phyloP scores from a whole-genome alignment of 352 stramenopile species.

The Phytopythium litorale region DNA sequence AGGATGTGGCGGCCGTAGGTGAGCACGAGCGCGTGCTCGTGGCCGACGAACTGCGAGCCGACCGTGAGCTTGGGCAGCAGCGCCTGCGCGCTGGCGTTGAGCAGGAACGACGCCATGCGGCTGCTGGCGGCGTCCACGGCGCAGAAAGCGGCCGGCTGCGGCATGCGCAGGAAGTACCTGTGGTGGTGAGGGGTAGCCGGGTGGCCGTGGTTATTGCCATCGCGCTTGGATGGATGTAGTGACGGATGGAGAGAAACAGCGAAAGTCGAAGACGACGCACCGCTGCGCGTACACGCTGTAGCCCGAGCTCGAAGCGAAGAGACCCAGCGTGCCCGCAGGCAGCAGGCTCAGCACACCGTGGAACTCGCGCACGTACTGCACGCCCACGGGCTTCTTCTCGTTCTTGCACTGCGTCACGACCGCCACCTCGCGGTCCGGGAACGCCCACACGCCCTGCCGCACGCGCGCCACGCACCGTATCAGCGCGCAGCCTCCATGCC shows the following conservation, averaged over 20 bases:
- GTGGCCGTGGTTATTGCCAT: too few species aligned
- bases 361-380: constrained; percentile 70
- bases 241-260: not conserved
- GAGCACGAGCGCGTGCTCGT: constrained; percentile 62
- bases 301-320: constrained; percentile 71
- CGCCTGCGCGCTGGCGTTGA: constrained; percentile 55
- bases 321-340: constrained; percentile 33
- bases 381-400: constrained; percentile 60
- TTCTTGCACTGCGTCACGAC: constrained; percentile 84
- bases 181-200: not conserved
- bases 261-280: constrained; percentile 14
- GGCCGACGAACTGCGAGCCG: constrained; percentile 57
- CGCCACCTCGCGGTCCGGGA: constrained; percentile 58
- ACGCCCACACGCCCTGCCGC: constrained; percentile 48
- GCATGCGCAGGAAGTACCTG: constrained; percentile 62
- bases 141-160: constrained; percentile 56
- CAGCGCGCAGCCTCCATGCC: not conserved
- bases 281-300: constrained; percentile 77
- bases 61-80: constrained; percentile 63
- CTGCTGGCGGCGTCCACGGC: constrained; percentile 30
- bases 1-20: constrained; percentile 70
- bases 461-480: constrained; percentile 1
- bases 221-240: not conserved
- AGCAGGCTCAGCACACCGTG: constrained; percentile 60
- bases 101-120: constrained; percentile 49